These are phyloP conservation scores for Sparassis latifolia DNA, from an alignment of 1,284 basidiomycete species.

Conservation along the genomic window DNA sequence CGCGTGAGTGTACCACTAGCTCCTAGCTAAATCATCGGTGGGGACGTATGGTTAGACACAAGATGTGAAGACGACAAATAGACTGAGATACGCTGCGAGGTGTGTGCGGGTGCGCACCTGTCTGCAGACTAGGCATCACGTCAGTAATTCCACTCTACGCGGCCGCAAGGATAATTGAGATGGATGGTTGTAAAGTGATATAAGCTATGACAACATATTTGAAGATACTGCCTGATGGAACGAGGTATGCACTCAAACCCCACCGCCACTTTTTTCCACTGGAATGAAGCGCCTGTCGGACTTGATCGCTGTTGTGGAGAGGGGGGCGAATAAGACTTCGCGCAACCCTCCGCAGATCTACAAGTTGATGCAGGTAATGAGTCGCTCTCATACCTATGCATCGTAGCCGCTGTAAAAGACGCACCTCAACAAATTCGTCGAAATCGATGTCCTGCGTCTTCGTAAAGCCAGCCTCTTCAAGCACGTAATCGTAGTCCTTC, in stretches of 20 bases:
- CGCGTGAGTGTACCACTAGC: no score
- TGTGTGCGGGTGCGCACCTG: no score
- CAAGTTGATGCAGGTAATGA: constrained; percentile 1
- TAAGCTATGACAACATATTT: no score
- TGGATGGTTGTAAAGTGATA: no score
- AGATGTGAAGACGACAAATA: no score
- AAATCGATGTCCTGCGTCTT: constrained; percentile 52
- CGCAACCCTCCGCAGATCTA: constrained; percentile 80
- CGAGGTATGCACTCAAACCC: constrained; percentile 41
- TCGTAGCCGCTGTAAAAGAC: constrained; percentile 1
- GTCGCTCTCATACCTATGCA: constrained; percentile 8
- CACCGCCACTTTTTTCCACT: constrained; percentile 83
- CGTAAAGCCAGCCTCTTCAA: constrained; percentile 70
- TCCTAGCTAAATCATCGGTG: no score
- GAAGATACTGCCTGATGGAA: neutral
- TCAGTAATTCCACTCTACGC: no score
- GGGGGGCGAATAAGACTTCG: constrained; percentile 63
- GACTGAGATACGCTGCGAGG: no score
- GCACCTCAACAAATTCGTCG: constrained; percentile 78
- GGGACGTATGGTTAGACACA: no score
- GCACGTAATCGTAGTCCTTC: constrained; percentile 66
- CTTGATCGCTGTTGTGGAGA: constrained; percentile 28
- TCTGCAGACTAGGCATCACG: no score
- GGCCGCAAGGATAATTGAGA: no score
- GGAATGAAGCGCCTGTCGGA: constrained; percentile 59